A percentile compares a stretch with the other conserved stretches of the same genome.
Conservation (phyloP, 2,329 filamentous ascomycete species). For the Verticillium nonalfalfae region DNA sequence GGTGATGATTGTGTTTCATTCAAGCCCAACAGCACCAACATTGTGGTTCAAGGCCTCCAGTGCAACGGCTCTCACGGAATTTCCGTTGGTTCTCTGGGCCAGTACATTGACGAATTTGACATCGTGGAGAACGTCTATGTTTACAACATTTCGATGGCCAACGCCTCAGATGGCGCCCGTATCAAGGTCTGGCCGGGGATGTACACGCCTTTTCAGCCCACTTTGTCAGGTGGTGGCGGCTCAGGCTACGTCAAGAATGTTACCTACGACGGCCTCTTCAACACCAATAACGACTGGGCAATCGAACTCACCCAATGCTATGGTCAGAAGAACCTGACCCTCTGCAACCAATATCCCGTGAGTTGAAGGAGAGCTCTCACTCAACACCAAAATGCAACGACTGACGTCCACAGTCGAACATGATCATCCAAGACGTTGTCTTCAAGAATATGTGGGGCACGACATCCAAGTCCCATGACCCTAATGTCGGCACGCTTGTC, state of each 20-base stretch:
- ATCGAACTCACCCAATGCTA: slow-evolving; percentile 17
- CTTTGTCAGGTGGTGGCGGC: slow-evolving; percentile 55
- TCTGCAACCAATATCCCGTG: slow-evolving; percentile 11
- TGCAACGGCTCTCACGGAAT: slow-evolving; percentile 70
- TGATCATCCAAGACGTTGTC: slow-evolving; percentile 11
- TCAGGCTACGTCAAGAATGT: slow-evolving; percentile 54
- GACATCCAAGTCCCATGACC: slow-evolving; percentile 9
- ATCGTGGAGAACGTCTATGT: slow-evolving; percentile 65
- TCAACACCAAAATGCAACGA: neutral
- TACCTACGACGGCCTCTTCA: slow-evolving; percentile 56
- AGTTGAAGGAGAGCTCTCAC: neutral
- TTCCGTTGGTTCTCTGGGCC: slow-evolving; percentile 64
- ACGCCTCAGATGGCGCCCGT: slow-evolving; percentile 58
- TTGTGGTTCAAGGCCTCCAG: slow-evolving; percentile 59
- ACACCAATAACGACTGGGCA: slow-evolving; percentile 51
- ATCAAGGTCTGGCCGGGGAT: slow-evolving; percentile 68
- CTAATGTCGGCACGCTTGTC: slow-evolving; percentile 9
- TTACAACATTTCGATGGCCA: slow-evolving; percentile 52
- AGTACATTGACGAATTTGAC: slow-evolving; percentile 57
- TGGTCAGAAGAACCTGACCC: neutral
- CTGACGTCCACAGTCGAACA: slow-evolving; percentile 3
- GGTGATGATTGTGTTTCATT: slow-evolving; percentile 68
- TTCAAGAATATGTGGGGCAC: slow-evolving; percentile 11
- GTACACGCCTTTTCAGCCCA: slow-evolving; percentile 37
- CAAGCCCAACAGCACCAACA: slow-evolving; percentile 66